These are phyloP conservation scores for Paramarasmius palmivorus DNA, from an alignment of 1,284 basidiomycete species.

Conservation along the genomic window DNA sequence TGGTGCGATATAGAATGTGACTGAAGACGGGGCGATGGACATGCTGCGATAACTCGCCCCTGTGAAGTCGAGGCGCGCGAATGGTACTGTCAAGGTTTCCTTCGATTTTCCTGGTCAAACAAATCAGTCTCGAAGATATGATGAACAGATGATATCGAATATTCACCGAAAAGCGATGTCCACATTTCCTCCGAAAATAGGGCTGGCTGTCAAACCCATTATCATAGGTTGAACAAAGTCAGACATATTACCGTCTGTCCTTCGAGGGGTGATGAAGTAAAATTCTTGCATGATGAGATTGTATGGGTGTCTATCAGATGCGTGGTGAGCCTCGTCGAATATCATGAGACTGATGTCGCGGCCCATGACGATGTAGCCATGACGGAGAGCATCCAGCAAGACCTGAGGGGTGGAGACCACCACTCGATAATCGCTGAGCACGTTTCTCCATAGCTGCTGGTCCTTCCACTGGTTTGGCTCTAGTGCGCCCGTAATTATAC, in stretches of 20 bases:
- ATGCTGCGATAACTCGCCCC: constrained; percentile 54
- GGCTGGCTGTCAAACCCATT: constrained; percentile 79
- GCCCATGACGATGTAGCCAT: constrained; percentile 68
- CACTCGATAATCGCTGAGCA: constrained; percentile 56
- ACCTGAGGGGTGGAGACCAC: constrained; percentile 81
- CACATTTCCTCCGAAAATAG: constrained; percentile 74
- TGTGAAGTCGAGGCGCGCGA: constrained; percentile 56
- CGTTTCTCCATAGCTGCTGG: constrained; percentile 52
- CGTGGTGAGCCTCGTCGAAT: constrained; percentile 83
- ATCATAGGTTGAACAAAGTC: constrained; percentile 48
- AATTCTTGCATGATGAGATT: constrained; percentile 76
- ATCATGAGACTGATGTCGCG: constrained; percentile 66
- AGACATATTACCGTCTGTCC: constrained; percentile 15
- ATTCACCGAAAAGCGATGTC: constrained; percentile 61
- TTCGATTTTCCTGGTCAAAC: constrained; percentile 53
- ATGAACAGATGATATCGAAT: too few relatives aligned
- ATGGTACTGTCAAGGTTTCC: constrained; percentile 67
- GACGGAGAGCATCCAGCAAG: constrained; percentile 74
- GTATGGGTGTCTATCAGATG: constrained; percentile 71
- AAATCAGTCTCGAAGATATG: constrained; percentile 30
- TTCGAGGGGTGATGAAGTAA: constrained; percentile 53
- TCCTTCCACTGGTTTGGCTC: constrained; percentile 84
- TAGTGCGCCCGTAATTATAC: constrained; percentile 65
- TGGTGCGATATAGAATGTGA: constrained; percentile 51
- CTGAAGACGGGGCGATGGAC: constrained; percentile 68